A percentile compares a stretch with the other conserved stretches of the same genome.
phyloP scores from a whole-genome alignment of 306 rosid genomes.

The Vicia sativa region DNA sequence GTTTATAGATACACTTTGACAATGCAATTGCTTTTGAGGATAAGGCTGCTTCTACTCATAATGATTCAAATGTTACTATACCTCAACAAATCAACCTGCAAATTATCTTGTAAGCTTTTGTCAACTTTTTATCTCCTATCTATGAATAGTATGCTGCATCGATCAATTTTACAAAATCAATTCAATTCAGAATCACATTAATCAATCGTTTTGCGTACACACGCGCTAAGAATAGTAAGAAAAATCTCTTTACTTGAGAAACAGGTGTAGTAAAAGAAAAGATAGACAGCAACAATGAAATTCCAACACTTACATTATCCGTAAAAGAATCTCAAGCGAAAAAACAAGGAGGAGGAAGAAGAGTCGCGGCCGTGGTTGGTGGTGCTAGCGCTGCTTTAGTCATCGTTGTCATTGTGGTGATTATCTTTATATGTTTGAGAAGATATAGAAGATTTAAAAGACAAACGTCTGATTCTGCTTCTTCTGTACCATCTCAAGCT shows the following conservation, averaged over 20 bases:
- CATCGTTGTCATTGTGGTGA: slow-evolving; percentile 41
- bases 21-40: slow-evolving; percentile 64
- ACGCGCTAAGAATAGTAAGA: slow-evolving; percentile 29
- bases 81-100: slow-evolving; percentile 36
- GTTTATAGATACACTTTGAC: slow-evolving; percentile 55
- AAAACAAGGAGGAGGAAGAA: slow-evolving; percentile 43
- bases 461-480: slow-evolving; percentile 61
- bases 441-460: slow-evolving; percentile 46
- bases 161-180: neutral
- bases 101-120: slow-evolving; percentile 47
- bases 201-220: neutral
- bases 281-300: slow-evolving; percentile 45
- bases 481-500: slow-evolving; percentile 61
- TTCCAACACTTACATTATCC: slow-evolving; percentile 54
- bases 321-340: slow-evolving; percentile 43
- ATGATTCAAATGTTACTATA: slow-evolving; percentile 50
- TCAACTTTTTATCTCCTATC: neutral
- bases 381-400: slow-evolving; percentile 49
- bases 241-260: slow-evolving; percentile 32
- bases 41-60: slow-evolving; percentile 53
- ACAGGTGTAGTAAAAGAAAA: slow-evolving; percentile 41
- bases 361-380: slow-evolving; percentile 52
- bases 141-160: neutral
- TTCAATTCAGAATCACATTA: neutral
- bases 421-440: slow-evolving; percentile 55